Evolutionary conservation across 1,284 basidiomycete species (phyloP), one percentile per base, ranked within the genome.

Genomic region (Microbotryum violaceum): DNA sequence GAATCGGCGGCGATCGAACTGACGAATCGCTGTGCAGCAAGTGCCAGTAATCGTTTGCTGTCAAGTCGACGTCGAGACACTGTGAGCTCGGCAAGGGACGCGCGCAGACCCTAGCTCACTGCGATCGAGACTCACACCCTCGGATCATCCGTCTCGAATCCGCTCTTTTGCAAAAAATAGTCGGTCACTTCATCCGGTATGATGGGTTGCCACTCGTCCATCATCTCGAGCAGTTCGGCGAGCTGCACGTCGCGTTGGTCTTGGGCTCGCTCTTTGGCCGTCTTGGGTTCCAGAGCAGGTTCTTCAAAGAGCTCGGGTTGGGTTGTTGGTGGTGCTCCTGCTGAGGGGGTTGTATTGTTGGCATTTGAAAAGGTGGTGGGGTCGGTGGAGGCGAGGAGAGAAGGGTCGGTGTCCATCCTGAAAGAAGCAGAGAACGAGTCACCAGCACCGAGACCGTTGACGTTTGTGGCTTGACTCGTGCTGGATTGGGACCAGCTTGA

Each of bases 121-220:
- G 7, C 1, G 31, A 31, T 31, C 31, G 44, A 46, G 42, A 29
- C 56, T 80, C 85, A 75, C 91, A 97, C 76, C 71, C 91, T 82
- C 29, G 91, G 84, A 74, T 98, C 94, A 67, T 92, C 86, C 74
- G 89, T 93, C 72, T 97, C 93, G 75, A 99, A 97, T 0, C 96
- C 96, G 23, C 93, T 89, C 63, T 87, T 82, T 76, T 98, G 92
- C 12, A 99, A 83, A 77, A 97, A 98, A 76, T 94, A 97, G 73
- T 97, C 91, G 5, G 94, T 96, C 18, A 99, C 92, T 75, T 98
- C 92, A 74, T 94, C 96, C 2, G 96, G 96, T 69, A 99, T 92
- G 75, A 99, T 76, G 45, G 96, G 96, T 71, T 96, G 90, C 75
- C 97, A 97, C 49, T 94, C 91, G 72, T 98, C 94, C 46, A 99